Evolutionary conservation across 345 rosid species (phyloP), one percentile per base, ranked within the genome.

Genomic region (Mangifera indica): DNA sequence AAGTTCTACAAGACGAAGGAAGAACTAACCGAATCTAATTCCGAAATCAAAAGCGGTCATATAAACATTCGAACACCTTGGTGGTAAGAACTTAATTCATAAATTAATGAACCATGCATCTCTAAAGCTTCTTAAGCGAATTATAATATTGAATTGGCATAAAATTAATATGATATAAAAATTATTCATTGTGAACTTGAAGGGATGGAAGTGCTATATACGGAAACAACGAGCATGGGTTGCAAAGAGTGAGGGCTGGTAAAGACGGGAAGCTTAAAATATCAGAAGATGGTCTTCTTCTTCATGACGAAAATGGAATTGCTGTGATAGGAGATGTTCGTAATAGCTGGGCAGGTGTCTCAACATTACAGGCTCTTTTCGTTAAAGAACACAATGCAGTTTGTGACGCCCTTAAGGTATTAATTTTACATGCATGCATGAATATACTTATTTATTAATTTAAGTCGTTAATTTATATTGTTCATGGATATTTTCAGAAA

Each of bases 121-220:
- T 34, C 40, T 5, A 34, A 34, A 34, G 40, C 40, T 29, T 29
- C 32, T 29, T 29, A 29, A 29, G 32, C 32, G 1, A 29, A 29
- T 29, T 29, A 29, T 29, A 29, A 3, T 29, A 29, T 29, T 29
- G 3, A 29, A 29, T 29, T 29, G 32, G 32, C 32, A 1, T 29
- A 29, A 29, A 29, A 29, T 29, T 29, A 29, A 29, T 29, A 29
- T 29, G 32, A 29, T 29, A 3, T 29, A 29, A 29, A 29, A 29
- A 3, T 29, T 3, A 29, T 29, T 29, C 17, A 5, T 13, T 14
- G 7, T 55, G 17, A 25, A 20, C 21, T 24, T 34, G 66, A 29
- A 88, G 93, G 93, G 90, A 88, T 73, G 84, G 85, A 67, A 88
- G 93, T 72, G 84, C 11, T 12, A 59, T 86, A 20, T 88, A 88